Evolutionary conservation across 306 rosid genomes (phyloP), one percentile per base, ranked within the genome.

Genomic region (Medicago lupulina): DNA sequence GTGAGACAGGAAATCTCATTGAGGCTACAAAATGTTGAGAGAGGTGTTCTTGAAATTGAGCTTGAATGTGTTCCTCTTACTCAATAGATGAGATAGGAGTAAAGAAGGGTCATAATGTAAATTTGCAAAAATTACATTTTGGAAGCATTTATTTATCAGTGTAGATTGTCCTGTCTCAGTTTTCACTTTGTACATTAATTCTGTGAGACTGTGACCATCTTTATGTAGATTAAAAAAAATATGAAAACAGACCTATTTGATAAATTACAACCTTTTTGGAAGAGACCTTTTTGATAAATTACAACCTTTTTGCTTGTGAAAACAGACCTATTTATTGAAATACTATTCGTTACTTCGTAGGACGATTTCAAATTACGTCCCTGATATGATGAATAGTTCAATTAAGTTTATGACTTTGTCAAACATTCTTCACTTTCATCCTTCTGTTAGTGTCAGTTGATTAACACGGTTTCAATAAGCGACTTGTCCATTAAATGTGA

Each of bases 31-130:
- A 86, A 89, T 1, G 98, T 96, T 14, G 99, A 96, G 83, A 88
- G 93, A 66, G 99, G 99, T 7, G 89, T 85, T 51, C 79, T 96
- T 6, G 97, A 92, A 66, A 86, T 92, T 79, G 88, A 89, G 70
- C 97, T 96, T 46, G 98, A 90, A 84, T 96, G 99, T 76, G 83
- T 96, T 81, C 96, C 99, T 89, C 90, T 95, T 13, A 90, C 93
- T 75, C 99, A 95, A 19, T 95, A 92, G 67, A 39, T 8, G 43
- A 46, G 14, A 50, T 40, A 72, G 39, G 55, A 76, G 59, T 49
- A 5, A 55, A 21, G 23, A 63, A 68, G 61, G 58, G 5, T 43
- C 39, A 28, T 16, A 64, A 49, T 9, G 8, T 17, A 54, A 18
- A 25, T 46, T 31, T 47, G 43, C 67, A 25, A 2, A 77, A 55